Evolutionary conservation across 2,329 filamentous ascomycete genomes (phyloP), one percentile per base, ranked within the genome.

Genomic region (Penicillium sp.): DNA sequence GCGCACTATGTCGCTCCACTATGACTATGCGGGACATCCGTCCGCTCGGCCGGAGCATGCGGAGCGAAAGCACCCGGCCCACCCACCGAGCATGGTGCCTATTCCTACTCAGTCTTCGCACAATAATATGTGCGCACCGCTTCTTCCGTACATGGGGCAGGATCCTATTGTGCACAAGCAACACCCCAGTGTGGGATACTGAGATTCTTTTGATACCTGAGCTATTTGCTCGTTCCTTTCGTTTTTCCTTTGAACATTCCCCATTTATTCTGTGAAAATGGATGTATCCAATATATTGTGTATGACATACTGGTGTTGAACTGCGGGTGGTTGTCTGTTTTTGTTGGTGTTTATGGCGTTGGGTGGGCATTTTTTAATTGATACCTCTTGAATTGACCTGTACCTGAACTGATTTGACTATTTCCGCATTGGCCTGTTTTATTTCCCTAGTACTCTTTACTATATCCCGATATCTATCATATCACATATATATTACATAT

Each of bases 111-210:
- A 67, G 35, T 48, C 62, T 24, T 65, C 67, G 33, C 66, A 68
- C 50, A 52, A 65, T 16, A 57, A 66, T 13, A 66, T 71, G 63
- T 71, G 71, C 58, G 65, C 67, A 9, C 68, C 68, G 5, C 62
- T 66, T 35, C 68, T 65, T 52, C 58, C 64, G 21, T 72, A 73
- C 49, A 61, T 66, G 46, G 64, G 62, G 19, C 54, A 68, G 46
- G 61, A 65, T 14, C 57, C 58, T 31, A 52, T 69, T 51, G 46
- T 50, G 13, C 62, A 66, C 53, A 64, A 63, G 53, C 61, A 46
- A 11, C 43, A 65, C 9, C 58, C 59, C 2, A 62, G 64, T 27
- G 65, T 70, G 26, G 65, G 65, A 16, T 68, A 66, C 37, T 69
- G 58, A 51, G 49, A 24, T 39, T 19, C 42, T 24, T 35, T 42